Evolutionary conservation across 2,329 filamentous ascomycete species (phyloP).

Genomic region (Clonostachys rhizophaga): DNA sequence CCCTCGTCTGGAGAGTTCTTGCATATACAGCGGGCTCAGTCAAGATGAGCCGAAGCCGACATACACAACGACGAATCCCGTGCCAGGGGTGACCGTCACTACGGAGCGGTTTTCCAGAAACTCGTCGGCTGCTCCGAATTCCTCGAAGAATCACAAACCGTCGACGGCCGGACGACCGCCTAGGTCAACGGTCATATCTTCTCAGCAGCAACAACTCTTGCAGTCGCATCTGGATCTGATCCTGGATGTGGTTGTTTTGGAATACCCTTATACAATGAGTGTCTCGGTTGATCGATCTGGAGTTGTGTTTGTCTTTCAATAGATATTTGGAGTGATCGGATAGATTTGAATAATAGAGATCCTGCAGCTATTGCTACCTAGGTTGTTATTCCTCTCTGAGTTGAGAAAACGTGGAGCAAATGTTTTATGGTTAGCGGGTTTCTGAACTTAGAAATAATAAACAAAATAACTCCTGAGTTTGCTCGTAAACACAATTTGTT

Average conservation of each 20-base stretch:
- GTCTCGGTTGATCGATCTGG: slow-evolving; percentile 86
- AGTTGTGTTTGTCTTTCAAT: slow-evolving; percentile 77
- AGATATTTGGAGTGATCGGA: slow-evolving; percentile 7
- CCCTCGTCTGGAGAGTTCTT: slow-evolving; percentile 69
- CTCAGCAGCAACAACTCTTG: slow-evolving; percentile 82
- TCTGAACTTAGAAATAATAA: not conserved
- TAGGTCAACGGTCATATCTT: slow-evolving; percentile 77
- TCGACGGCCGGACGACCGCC: slow-evolving; percentile 40
- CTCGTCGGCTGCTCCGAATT: slow-evolving; percentile 20
- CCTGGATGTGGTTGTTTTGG: slow-evolving; percentile 81
- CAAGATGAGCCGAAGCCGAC: slow-evolving; percentile 67
- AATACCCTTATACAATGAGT: slow-evolving; percentile 88
- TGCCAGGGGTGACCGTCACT: slow-evolving; percentile 59
- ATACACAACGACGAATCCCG: slow-evolving; percentile 62
- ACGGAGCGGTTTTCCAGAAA: slow-evolving; percentile 53
- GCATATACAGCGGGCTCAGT: slow-evolving; percentile 74
- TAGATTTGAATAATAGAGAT: too few species aligned
- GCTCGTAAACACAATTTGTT: too few species aligned
- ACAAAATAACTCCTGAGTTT: not conserved
- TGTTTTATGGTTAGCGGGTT: too few species aligned
- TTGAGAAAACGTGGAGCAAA: too few species aligned
- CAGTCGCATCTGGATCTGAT: slow-evolving; percentile 85
- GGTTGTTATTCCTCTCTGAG: too few species aligned
- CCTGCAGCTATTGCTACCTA: too few species aligned
- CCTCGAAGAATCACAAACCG: slow-evolving; percentile 18